Percentiles rank a stretch among this genome's conserved stretches.
Conservation (phyloP, 1,284 basidiomycete genomes). For the Trichosporon sp. region DNA sequence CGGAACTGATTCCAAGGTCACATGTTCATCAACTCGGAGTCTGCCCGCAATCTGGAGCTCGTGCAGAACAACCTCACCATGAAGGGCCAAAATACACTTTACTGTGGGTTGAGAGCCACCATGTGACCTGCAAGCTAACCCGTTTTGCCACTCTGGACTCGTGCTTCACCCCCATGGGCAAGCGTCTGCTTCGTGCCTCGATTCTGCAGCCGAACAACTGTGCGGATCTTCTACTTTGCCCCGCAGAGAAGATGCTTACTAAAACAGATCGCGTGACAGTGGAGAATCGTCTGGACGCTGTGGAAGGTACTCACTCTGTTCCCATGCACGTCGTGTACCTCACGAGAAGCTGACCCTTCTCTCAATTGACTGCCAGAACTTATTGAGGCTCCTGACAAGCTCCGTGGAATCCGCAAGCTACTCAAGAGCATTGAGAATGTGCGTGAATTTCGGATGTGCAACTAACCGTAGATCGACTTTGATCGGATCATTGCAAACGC, state of each 20-base stretch:
- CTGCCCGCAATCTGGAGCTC: conserved; percentile 77
- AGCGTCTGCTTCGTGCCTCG: conserved; percentile 68
- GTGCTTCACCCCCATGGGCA: conserved; percentile 82
- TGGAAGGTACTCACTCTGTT: conserved; percentile 59
- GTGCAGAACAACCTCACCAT: conserved; percentile 64
- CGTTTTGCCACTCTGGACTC: conserved; percentile 59
- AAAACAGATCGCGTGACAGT: conserved; percentile 59
- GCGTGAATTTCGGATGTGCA: background rate
- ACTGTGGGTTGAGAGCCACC: conserved; percentile 54
- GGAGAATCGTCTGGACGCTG: conserved; percentile 72
- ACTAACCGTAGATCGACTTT: conserved; percentile 59
- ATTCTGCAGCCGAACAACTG: conserved; percentile 78
- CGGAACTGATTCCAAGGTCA: conserved; percentile 54
- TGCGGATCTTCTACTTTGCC: conserved; percentile 32
- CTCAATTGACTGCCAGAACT: conserved; percentile 55
- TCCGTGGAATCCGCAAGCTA: conserved; percentile 61
- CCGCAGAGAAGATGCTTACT: background rate
- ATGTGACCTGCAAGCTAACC: conserved; percentile 8
- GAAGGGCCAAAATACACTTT: conserved; percentile 64
- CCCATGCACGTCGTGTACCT: background rate
- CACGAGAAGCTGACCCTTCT: background rate
- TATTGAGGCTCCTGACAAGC: conserved; percentile 66
- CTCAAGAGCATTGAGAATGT: conserved; percentile 61
- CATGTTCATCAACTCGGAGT: conserved; percentile 87
- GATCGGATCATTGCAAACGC: conserved; percentile 79